A percentile compares a stretch with the other conserved stretches of the same genome.
Evolutionary conservation across 1,284 basidiomycete species (phyloP).

Genomic region (Ustanciosporium gigantosporum): DNA sequence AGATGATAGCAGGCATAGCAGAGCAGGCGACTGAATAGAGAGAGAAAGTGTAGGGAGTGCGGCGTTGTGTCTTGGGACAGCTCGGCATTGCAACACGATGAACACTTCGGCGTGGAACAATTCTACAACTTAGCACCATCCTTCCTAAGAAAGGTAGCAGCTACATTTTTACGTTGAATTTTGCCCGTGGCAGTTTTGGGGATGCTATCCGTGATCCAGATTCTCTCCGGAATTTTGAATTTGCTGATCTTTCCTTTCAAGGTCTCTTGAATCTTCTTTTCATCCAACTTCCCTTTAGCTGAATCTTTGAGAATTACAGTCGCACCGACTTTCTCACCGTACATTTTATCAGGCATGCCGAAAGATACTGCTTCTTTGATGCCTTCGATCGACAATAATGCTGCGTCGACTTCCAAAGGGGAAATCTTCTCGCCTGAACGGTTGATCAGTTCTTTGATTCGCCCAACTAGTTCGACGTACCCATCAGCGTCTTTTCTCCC

Average conservation of each 20-base stretch:
- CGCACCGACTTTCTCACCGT: constrained; percentile 61
- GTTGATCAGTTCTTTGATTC: constrained; percentile 61
- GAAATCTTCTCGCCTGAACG: constrained; percentile 71
- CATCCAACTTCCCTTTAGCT: constrained; percentile 23
- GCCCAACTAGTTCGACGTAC: constrained; percentile 65
- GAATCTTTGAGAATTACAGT: constrained; percentile 54
- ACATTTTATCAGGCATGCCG: constrained; percentile 59
- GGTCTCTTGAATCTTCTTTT: constrained; percentile 47
- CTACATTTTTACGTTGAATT: constrained; percentile 56
- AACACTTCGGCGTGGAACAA: too few species aligned
- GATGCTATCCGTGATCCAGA: constrained; percentile 61
- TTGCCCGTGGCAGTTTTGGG: constrained; percentile 61
- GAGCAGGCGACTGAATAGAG: too few species aligned
- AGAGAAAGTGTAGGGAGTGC: too few species aligned
- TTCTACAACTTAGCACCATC: constrained; percentile 39
- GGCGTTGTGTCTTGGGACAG: too few species aligned
- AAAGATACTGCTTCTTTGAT: constrained; percentile 66
- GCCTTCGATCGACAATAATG: constrained; percentile 64
- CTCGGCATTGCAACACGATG: too few species aligned
- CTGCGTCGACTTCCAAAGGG: constrained; percentile 69
- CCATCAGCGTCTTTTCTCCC: constrained; percentile 70
- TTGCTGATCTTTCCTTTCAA: constrained; percentile 55
- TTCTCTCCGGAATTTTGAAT: constrained; percentile 62
- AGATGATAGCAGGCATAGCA: too few species aligned
- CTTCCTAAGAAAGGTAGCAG: constrained; percentile 46